A percentile compares a stretch with the other conserved stretches of the same genome.
phyloP scores from a whole-genome alignment of 179 eudicot genomes.

The Silene noctiflora region DNA sequence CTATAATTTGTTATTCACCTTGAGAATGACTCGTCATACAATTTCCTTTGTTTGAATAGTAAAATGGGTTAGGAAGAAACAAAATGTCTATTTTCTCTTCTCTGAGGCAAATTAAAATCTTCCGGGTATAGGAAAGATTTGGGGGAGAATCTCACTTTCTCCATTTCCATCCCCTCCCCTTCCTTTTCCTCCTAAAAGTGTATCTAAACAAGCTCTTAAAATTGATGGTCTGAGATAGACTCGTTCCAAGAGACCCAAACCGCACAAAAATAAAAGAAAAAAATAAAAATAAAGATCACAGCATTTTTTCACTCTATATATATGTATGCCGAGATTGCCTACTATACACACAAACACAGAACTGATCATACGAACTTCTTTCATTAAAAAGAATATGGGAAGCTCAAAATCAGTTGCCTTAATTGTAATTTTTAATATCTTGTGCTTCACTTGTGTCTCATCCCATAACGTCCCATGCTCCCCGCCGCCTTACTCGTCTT shows the following conservation, averaged over 20 bases:
- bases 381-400: slow-evolving; percentile 15
- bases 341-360: background rate
- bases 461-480: slow-evolving; percentile 34
- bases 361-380: background rate
- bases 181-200: background rate
- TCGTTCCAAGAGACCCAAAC: background rate
- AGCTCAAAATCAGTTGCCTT: slow-evolving; percentile 23
- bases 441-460: slow-evolving; percentile 38
- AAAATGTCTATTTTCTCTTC: background rate
- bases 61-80: background rate
- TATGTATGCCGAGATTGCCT: slow-evolving; percentile 8
- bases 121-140: no score
- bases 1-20: background rate
- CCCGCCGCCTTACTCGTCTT: background rate
- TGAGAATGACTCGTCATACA: background rate
- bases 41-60: background rate
- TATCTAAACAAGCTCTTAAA: background rate
- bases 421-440: slow-evolving; percentile 31
- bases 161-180: no score
- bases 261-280: background rate
- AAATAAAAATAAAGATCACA: background rate
- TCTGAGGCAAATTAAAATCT: background rate
- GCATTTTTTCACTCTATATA: slow-evolving; percentile 17
- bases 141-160: background rate
- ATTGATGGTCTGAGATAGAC: background rate